Evolutionary conservation across 768 basidiomycete genomes (phyloP), one percentile per base, ranked within the genome.

Genomic region (Naganishia friedmannii): DNA sequence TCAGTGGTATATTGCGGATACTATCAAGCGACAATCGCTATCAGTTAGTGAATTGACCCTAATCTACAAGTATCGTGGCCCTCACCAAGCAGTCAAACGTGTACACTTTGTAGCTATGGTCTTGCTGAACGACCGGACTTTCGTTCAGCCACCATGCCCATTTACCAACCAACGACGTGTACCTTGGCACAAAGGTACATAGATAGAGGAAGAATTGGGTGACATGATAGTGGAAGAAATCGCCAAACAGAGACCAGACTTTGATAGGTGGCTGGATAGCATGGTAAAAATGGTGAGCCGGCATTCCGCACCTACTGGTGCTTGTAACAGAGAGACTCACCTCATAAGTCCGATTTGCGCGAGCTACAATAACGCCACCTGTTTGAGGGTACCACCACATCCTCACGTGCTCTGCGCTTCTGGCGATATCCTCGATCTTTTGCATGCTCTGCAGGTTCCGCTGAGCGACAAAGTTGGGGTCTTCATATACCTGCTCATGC

Each of bases 371-470:
- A 58, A 95, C 84, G 39, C 82, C 82, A 69, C 88, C 88, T 17
- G 87, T 85, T 58, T 90, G 88, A 2, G 94, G 93, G 82, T 88
- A 95, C 94, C 94, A 99, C 91, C 92, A 96, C 21, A 93, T 85
- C 21, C 93, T 85, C n/a, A 91, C 90, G 78, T 96, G 92, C 80
- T 99, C 87, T 1, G 90, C 88, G n/a, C 87, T 82, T 53, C 73
- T 70, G 28, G 80, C 81, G 71, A 83, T 79, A 58, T 74, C 71
- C 69, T 79, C 78, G 26, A 82, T 58, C 65, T 66, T 73, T 69
- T 63, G 37, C 60, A 45, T 45, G 60, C 60, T 63, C 32, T 63
- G 60, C 39, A 17, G 5, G 21, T 63, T 63, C 2, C 60, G 60
- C 23, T 63, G 60, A 12, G 39, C 12, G n/a, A 63, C 32, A 42